Conservation (phyloP, 1,284 basidiomycete species). For the Trametes polyzona region DNA sequence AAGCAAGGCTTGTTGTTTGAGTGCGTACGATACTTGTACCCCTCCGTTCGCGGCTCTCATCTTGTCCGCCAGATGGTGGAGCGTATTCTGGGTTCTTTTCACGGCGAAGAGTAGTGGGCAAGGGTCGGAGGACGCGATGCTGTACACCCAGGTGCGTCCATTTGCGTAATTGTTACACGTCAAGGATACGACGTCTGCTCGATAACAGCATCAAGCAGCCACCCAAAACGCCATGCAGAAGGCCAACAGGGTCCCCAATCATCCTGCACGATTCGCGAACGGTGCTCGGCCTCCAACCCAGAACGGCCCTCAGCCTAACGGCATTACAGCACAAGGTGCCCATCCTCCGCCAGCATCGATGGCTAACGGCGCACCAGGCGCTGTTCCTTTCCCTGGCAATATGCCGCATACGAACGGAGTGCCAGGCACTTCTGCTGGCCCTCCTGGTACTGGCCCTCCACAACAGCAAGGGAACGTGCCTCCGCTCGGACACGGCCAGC, state of each 20-base stretch:
- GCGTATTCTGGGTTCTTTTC: constrained; percentile 84
- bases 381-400: constrained; percentile 20
- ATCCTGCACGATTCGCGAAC: constrained; percentile 35
- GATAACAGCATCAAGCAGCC: constrained; percentile 34
- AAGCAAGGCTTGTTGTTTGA: constrained; percentile 81
- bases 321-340: constrained; percentile 35
- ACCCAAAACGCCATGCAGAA: constrained; percentile 25
- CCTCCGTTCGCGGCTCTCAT: not conserved
- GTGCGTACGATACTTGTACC: constrained; percentile 46
- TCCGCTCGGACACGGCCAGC: constrained; percentile 34
- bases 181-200: constrained; percentile 10
- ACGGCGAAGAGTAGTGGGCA: constrained; percentile 69
- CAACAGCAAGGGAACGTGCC: constrained; percentile 16
- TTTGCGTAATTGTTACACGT: not conserved
- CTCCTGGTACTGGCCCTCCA: constrained; percentile 26
- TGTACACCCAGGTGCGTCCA: constrained; percentile 72
- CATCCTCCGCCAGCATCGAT: constrained; percentile 19
- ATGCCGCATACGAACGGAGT: constrained; percentile 40
- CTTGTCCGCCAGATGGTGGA: constrained; percentile 70
- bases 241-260: constrained; percentile 3
- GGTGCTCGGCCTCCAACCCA: constrained; percentile 35
- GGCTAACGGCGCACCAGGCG: constrained; percentile 38
- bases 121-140: constrained; percentile 68
- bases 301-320: constrained; percentile 33
- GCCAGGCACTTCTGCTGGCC: constrained; percentile 34